Conservation (phyloP, 768 basidiomycete genomes). For the Phaffia tasmanica region DNA sequence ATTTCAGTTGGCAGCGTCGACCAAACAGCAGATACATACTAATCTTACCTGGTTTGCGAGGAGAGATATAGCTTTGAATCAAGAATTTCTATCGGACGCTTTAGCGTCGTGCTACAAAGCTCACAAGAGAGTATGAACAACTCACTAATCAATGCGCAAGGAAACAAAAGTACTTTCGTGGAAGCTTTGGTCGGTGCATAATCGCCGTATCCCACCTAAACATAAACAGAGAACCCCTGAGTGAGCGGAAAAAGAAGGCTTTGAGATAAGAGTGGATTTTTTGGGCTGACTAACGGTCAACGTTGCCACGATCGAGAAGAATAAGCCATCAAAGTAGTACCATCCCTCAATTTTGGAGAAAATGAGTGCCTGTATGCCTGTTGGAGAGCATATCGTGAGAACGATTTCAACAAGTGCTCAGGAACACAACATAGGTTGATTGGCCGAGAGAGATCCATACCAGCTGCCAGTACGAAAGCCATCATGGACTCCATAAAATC, state of each 20-base stretch:
- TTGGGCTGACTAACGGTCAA: not conserved
- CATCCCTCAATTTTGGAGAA: slow-evolving; percentile 38
- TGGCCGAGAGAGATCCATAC: too few species aligned
- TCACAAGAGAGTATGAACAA: not conserved
- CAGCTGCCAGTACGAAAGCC: too few species aligned
- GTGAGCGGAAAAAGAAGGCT: too few species aligned
- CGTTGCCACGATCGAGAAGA: slow-evolving; percentile 31
- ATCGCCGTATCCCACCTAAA: slow-evolving; percentile 36
- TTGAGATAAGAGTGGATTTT: too few species aligned
- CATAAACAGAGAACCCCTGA: slow-evolving; percentile 24
- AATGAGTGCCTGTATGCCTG: slow-evolving; percentile 25
- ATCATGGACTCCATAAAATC: too few species aligned
- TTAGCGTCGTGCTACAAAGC: not conserved
- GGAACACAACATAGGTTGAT: too few species aligned
- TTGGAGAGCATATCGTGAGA: too few species aligned
- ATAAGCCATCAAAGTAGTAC: slow-evolving; percentile 32
- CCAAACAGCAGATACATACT: not conserved
- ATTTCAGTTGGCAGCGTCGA: too few species aligned
- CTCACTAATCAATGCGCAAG: slow-evolving; percentile 4
- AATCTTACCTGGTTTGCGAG: slow-evolving; percentile 23
- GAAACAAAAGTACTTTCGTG: slow-evolving; percentile 24
- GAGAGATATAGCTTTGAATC: not conserved
- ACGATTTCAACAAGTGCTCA: too few species aligned
- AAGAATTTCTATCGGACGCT: not conserved
- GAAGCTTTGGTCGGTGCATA: slow-evolving; percentile 27